Evolutionary conservation across 306 rosid species (phyloP), one percentile per base, ranked within the genome.

Genomic region (Prunus dulcis): DNA sequence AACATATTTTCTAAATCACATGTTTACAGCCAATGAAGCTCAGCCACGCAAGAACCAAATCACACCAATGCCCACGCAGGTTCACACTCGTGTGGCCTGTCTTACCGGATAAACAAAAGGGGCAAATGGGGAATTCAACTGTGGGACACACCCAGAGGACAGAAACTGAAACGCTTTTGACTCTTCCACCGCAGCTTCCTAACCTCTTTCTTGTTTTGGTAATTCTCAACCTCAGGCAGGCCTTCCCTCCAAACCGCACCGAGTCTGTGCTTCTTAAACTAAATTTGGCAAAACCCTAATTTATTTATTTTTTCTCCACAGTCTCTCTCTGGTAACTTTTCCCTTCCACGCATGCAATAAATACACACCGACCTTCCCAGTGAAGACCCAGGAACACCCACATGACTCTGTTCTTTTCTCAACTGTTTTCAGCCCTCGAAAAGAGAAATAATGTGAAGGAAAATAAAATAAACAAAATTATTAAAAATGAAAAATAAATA

Each of bases 381-480:
- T 75, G 74, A 55, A 83, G 78, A 45, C 76, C 52, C 70, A 70
- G 81, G 77, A 71, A 81, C 76, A 27, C 73, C 79, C 97, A 91
- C 98, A 88, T 92, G 97, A 57, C 79, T 63, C 87, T 88, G 90
- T 85, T 88, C 88, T 82, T 76, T 82, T 79, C 81, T 60, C 79
- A 68, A 77, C 81, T 81, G 84, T 82, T 84, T 86, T 45, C 72
- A 71, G 72, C 82, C 82, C 73, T 82, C 85, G 62, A 83, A 80
- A 86, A 60, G 47, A 69, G 57, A 76, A 73, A 75, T 23, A 3
- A 25, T 46, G 63, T 46, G 22, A 73, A 8, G 0, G 53, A 58
- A 22, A 63, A 57, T 28, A 25, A 63, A 53, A 53, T 43, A 15
- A 15, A 38, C 43, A 38, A 3, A 32, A 22, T 49, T 10, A 38